Base-by-base conservation (phyloP, 2,329 filamentous ascomycete genomes). In the Celoporthe dispersa region DNA sequence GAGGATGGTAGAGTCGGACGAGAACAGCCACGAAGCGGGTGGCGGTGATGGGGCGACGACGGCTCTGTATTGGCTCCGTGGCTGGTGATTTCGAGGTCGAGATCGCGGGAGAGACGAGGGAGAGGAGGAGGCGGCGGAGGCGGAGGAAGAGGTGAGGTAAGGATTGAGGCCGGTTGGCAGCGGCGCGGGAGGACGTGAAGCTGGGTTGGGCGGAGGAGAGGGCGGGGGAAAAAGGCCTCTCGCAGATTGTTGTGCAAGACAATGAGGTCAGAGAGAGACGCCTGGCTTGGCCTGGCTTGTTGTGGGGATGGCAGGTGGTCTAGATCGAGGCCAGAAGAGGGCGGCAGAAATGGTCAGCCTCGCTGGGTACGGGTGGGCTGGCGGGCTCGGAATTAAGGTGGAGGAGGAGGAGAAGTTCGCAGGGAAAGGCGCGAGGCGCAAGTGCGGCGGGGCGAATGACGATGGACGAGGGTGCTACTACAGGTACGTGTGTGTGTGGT, bases 1-100 rank as follows among this genome's bases (percentile, higher is more conserved):
- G 86, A 80, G 86, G 86, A 74, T 88, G 85, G 75, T 84, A 83
- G 73, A 85, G 78, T 78, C 83, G 78, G 78, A 87, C 82, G 77
- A 84, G 79, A 75, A 81, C 77, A 81, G 84, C 84, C 78, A 86
- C 81, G 77, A 84, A 77, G 74, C 77, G 75, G 78, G 83, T 71
- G 77, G 83, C 73, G 78, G 84, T 76, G 78, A 84, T 80, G 76
- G 77, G 79, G 77, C 79, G 80, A 75, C 77, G 80, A 81, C 78
- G 68, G 68, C 65, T 78, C 80, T 81, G 82, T 82, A 80, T 81
- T 75, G 79, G 79, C 80, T 84, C 84, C 85, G 85, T 86, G 79
- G 82, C 85, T 79, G 78, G 78, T 76, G 78, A 78, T 79, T 78
- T 76, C 5, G 39, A 75, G 76, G 74, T 77, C 74, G 73, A 71